Conservation (phyloP, 2,329 filamentous ascomycete genomes). For the Aureobasidium sp. region DNA sequence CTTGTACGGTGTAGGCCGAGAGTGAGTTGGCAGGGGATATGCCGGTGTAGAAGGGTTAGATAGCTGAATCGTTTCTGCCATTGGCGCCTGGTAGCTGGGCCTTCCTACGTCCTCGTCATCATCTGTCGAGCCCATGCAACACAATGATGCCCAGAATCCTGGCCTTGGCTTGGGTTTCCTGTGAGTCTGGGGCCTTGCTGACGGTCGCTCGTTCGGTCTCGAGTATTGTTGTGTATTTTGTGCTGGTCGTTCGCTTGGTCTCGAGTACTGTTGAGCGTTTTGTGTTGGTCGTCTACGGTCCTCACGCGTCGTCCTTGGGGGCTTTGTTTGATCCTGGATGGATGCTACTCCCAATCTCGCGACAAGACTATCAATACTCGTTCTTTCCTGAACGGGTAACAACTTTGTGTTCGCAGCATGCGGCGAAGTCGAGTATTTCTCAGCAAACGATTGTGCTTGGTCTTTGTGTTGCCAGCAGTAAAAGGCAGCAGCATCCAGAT, state of each 20-base stretch:
- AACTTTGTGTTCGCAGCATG: background rate
- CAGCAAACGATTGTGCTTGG: constrained; percentile 51
- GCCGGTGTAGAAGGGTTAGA: constrained; percentile 12
- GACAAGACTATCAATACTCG: constrained; percentile 79
- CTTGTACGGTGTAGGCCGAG: constrained; percentile 10
- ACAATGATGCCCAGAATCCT: constrained; percentile 35
- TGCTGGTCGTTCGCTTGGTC: no score
- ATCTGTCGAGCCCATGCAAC: constrained; percentile 29
- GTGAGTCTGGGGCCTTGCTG: background rate
- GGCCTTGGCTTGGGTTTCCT: background rate
- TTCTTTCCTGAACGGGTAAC: constrained; percentile 47
- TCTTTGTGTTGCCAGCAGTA: constrained; percentile 97
- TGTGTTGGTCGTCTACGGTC: background rate
- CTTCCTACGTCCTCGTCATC: constrained; percentile 31
- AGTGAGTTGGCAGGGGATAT: background rate
- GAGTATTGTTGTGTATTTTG: no score
- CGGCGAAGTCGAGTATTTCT: constrained; percentile 15
- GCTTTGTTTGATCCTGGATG: background rate
- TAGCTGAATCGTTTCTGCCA: constrained; percentile 2
- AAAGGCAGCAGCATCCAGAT: constrained; percentile 45
- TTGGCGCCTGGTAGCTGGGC: constrained; percentile 26
- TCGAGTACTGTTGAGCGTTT: background rate
- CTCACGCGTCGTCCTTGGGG: background rate
- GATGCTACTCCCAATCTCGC: constrained; percentile 54
- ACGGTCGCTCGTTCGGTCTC: background rate